These are phyloP conservation scores for Arthrobotrys iridis DNA, from an alignment of 2,329 filamentous ascomycete genomes.

Conservation along the genomic window DNA sequence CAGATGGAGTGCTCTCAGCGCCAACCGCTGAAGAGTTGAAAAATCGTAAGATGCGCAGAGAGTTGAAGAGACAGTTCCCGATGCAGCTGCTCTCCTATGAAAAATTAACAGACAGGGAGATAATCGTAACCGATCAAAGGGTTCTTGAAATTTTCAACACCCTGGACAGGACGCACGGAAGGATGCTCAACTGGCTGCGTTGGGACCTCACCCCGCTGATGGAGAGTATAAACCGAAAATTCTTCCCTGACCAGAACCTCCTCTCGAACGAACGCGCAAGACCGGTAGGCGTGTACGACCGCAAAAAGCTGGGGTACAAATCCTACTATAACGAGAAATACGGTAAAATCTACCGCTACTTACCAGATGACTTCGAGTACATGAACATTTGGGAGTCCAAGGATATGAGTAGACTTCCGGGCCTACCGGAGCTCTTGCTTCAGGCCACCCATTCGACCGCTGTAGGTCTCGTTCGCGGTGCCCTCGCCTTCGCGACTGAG, in stretches of 20 bases:
- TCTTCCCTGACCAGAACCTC: conserved; percentile 2
- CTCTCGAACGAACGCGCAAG: neutral
- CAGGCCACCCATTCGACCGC: conserved; percentile 1
- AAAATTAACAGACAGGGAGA: neutral
- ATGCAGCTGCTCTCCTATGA: neutral
- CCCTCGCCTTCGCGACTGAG: neutral
- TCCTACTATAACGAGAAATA: conserved; percentile 21
- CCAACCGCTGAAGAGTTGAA: neutral
- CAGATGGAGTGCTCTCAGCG: neutral
- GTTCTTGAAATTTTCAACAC: neutral
- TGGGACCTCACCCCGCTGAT: conserved; percentile 8
- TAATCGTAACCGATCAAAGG: neutral
- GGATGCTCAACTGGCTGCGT: neutral
- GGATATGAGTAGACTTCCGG: neutral
- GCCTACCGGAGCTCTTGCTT: neutral
- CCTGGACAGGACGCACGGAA: neutral
- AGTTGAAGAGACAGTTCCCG: neutral
- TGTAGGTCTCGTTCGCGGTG: neutral
- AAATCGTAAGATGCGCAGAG: neutral
- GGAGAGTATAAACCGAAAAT: conserved; percentile 7
- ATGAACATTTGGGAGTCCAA: neutral
- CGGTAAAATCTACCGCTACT: conserved; percentile 12
- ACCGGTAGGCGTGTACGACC: conserved; percentile 16
- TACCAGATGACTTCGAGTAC: conserved; percentile 13
- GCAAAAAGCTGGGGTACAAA: conserved; percentile 1